These are phyloP conservation scores for Phialophora tarda DNA, from an alignment of 2,329 filamentous ascomycete genomes.

Conservation along the genomic window DNA sequence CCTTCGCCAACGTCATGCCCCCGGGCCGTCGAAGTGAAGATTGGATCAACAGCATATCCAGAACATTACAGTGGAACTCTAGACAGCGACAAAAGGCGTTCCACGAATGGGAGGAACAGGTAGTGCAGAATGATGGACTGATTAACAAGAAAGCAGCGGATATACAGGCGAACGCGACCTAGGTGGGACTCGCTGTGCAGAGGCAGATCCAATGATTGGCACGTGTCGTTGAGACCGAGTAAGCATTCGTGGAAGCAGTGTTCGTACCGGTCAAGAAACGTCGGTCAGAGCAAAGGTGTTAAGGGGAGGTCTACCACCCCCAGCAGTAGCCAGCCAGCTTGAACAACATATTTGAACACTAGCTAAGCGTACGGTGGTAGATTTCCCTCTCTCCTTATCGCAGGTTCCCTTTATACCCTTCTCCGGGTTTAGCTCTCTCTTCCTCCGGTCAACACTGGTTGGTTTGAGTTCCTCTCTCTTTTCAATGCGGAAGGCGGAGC, in stretches of 20 bases:
- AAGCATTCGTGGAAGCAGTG: neutral
- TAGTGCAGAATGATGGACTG: neutral
- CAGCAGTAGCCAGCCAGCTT: neutral
- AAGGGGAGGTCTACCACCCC: neutral
- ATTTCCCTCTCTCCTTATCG: too few relatives aligned
- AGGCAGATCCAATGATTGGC: neutral
- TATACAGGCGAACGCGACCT: neutral
- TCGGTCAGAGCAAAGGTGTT: neutral
- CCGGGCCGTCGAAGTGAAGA: constrained; percentile 53
- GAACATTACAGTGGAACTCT: constrained; percentile 59
- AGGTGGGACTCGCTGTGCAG: neutral
- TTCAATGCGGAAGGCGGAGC: neutral
- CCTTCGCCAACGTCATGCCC: constrained; percentile 58
- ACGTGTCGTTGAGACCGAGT: neutral
- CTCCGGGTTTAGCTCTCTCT: too few relatives aligned
- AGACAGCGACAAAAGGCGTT: constrained; percentile 54
- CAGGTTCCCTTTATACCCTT: too few relatives aligned
- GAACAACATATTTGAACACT: neutral
- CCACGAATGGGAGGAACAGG: constrained; percentile 39
- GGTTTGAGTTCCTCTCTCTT: too few relatives aligned
- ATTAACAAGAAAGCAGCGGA: constrained; percentile 18
- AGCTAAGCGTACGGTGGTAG: too few relatives aligned
- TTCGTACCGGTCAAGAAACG: neutral
- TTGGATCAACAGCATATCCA: constrained; percentile 58
- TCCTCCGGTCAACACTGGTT: too few relatives aligned